Evolutionary conservation across 805 yeast genomes (phyloP).

Genomic region (Hanseniaspora valbyensis): DNA sequence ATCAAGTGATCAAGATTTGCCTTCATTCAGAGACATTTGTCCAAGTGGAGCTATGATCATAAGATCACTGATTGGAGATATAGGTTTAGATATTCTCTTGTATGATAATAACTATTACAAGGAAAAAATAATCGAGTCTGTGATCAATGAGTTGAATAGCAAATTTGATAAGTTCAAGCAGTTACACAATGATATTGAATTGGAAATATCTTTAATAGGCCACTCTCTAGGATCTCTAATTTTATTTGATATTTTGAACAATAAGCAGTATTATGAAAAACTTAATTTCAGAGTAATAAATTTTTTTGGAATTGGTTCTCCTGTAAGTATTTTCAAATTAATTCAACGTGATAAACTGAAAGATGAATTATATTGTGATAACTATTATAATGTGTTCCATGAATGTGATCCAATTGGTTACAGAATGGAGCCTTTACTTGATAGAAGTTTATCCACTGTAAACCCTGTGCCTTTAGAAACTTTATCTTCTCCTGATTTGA

Average conservation of each 20-base stretch:
- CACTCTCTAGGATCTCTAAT: slow-evolving; percentile 90
- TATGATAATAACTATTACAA: slow-evolving; percentile 64
- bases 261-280: slow-evolving; percentile 25
- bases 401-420: slow-evolving; percentile 89
- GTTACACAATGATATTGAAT: slow-evolving; percentile 62
- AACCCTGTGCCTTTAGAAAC: slow-evolving; percentile 25
- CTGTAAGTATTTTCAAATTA: slow-evolving; percentile 75
- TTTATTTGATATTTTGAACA: slow-evolving; percentile 57
- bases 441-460: slow-evolving; percentile 20
- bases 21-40: slow-evolving; percentile 60
- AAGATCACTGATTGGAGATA: slow-evolving; percentile 74
- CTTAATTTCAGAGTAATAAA: slow-evolving; percentile 64
- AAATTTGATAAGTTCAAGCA: slow-evolving; percentile 48
- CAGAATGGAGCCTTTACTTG: slow-evolving; percentile 73
- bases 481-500: slow-evolving; percentile 22
- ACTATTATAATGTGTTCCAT: slow-evolving; percentile 73
- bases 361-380: slow-evolving; percentile 36
- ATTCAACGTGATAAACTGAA: slow-evolving; percentile 53
- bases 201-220: slow-evolving; percentile 72
- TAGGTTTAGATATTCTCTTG: slow-evolving; percentile 69
- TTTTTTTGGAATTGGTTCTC: slow-evolving; percentile 77
- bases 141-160: slow-evolving; percentile 51
- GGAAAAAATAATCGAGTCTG: slow-evolving; percentile 49
- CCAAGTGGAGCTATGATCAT: slow-evolving; percentile 67
- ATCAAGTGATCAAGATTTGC: slow-evolving; percentile 40